A percentile compares a stretch with the other conserved stretches of the same genome.
These are phyloP conservation scores for Dionaea muscipula DNA, from an alignment of 179 eudicot genomes.

Conservation along the genomic window DNA sequence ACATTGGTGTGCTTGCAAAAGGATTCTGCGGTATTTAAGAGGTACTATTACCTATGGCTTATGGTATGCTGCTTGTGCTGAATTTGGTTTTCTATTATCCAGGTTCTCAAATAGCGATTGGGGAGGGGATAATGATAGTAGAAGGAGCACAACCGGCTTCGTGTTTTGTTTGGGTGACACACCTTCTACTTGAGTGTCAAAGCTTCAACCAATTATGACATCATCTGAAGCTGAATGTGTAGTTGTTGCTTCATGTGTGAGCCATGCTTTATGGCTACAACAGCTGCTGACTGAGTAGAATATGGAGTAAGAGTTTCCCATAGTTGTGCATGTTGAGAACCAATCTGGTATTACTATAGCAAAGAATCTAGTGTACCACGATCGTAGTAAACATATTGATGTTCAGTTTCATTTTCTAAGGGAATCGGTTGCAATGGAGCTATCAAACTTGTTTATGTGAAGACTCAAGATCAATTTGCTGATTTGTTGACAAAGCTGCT, in stretches of 20 bases:
- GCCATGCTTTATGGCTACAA: not conserved
- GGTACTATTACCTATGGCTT: not conserved
- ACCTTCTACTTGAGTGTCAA: not conserved
- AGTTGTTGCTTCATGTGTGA: not conserved
- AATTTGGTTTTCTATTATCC: not conserved
- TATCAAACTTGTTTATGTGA: no score
- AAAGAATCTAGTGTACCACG: no score
- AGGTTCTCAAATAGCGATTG: not conserved
- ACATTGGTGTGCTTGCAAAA: not conserved
- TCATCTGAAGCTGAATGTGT: not conserved
- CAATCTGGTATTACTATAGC: not conserved
- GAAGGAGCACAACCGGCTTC: not conserved
- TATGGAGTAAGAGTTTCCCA: no score
- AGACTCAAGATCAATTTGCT: no score
- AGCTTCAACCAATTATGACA: not conserved
- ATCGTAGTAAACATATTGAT: not conserved
- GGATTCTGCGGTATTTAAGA: no score
- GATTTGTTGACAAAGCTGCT: no score
- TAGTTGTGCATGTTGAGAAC: no score
- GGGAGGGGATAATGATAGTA: not conserved
- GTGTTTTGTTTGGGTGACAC: not conserved
- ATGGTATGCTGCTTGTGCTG: not conserved
- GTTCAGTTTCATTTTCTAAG: not conserved
- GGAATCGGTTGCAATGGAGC: not conserved
- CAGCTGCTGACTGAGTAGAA: not conserved